Conservation (phyloP, 2,329 filamentous ascomycete genomes). For the Rutstroemia sp. region DNA sequence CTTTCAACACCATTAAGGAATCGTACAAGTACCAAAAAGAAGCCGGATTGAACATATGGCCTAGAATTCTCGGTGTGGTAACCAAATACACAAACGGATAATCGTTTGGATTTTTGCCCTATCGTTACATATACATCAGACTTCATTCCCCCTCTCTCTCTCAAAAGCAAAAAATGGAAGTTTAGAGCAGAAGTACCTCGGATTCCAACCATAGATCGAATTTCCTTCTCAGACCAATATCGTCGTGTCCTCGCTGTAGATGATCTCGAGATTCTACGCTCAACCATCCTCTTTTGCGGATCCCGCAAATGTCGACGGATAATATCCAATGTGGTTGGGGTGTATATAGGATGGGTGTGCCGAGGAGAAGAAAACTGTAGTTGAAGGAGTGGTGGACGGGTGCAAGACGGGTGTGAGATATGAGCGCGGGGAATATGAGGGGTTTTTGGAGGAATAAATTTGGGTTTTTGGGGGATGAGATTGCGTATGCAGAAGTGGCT, state of each 20-base stretch:
- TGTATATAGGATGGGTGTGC: constrained; percentile 56
- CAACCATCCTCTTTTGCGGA: constrained; percentile 49
- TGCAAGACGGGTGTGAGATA: constrained; percentile 52
- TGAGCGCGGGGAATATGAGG: too few species aligned
- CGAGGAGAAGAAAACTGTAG: constrained; percentile 63
- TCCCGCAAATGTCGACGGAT: constrained; percentile 35
- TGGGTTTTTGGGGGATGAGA: too few species aligned
- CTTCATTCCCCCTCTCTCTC: background rate
- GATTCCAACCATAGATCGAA: constrained; percentile 50
- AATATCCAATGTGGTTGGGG: constrained; percentile 49
- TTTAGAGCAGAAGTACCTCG: constrained; percentile 36
- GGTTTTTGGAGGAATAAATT: too few species aligned
- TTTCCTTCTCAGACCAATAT: constrained; percentile 52
- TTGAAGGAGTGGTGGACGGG: constrained; percentile 60
- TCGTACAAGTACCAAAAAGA: constrained; percentile 76
- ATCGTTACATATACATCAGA: constrained; percentile 13
- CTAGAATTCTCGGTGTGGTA: constrained; percentile 61
- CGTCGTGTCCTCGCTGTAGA: constrained; percentile 44
- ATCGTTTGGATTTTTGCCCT: constrained; percentile 50
- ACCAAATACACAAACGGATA: constrained; percentile 65
- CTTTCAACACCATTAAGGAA: constrained; percentile 44
- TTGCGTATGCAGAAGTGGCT: too few species aligned
- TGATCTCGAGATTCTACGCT: constrained; percentile 25
- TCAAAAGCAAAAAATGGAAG: too few species aligned
- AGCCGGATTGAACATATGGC: constrained; percentile 66